Conservation (phyloP, 192 early-diverging fungal species). For the Linnemannia schmuckeri region DNA sequence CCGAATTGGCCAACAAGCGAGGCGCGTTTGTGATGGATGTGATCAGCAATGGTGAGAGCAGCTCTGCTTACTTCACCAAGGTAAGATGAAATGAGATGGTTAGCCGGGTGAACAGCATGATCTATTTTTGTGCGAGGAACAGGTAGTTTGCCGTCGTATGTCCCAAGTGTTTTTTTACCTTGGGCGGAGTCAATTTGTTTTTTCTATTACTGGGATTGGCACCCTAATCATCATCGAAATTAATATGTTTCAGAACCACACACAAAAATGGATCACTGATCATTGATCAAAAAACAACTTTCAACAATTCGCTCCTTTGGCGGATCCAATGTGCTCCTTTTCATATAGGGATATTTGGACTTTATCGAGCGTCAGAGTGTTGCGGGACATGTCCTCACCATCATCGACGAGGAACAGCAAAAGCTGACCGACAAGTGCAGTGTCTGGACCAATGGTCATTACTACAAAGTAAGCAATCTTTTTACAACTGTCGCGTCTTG, state of each 20-base stretch:
- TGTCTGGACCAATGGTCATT: constrained; percentile 58
- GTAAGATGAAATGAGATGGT: constrained; percentile 16
- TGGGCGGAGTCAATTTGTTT: background rate
- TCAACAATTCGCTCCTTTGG: background rate
- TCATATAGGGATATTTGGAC: constrained; percentile 60
- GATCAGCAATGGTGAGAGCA: constrained; percentile 60
- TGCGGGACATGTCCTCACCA: constrained; percentile 61
- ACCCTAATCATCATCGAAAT: background rate
- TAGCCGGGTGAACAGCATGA: background rate
- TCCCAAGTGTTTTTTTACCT: background rate
- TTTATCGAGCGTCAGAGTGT: constrained; percentile 57
- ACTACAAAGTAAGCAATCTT: constrained; percentile 53
- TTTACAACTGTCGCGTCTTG: background rate
- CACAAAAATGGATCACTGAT: background rate
- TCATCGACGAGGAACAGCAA: constrained; percentile 59
- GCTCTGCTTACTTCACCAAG: constrained; percentile 60
- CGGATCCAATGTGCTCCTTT: too few species aligned
- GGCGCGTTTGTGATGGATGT: constrained; percentile 67
- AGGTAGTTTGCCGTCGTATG: background rate
- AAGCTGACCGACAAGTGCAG: constrained; percentile 33
- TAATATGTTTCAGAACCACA: background rate
- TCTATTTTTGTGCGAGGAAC: background rate
- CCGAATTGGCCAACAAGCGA: constrained; percentile 53
- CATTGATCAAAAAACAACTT: background rate
- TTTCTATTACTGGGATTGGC: background rate